Evolutionary conservation across 495 filamentous ascomycete genomes (phyloP).

Genomic region (Margaritispora aquatica): DNA sequence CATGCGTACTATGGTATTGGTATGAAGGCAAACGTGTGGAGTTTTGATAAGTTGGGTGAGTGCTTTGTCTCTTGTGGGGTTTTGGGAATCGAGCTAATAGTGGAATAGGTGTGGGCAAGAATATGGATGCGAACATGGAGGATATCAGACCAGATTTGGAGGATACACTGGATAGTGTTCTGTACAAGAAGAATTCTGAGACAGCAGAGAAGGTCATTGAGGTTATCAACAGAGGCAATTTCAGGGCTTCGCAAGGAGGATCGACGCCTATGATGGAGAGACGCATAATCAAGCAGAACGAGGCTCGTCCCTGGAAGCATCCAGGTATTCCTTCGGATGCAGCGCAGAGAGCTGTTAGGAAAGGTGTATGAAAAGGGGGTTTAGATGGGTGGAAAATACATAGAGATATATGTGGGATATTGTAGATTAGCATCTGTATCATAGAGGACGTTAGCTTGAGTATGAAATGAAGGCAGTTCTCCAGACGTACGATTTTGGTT

Average conservation of each 20-base stretch:
- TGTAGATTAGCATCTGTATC: slow-evolving; percentile 6
- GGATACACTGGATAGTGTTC: slow-evolving; percentile 58
- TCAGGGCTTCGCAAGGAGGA: slow-evolving; percentile 24
- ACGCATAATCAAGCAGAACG: neutral
- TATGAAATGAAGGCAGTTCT: neutral
- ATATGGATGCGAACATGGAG: slow-evolving; percentile 54
- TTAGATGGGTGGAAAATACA: neutral
- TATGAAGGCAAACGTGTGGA: slow-evolving; percentile 98
- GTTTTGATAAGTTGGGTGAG: slow-evolving; percentile 67
- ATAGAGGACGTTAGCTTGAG: neutral
- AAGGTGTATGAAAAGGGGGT: neutral
- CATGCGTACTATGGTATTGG: slow-evolving; percentile 90
- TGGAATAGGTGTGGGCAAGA: slow-evolving; percentile 53
- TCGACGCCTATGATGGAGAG: slow-evolving; percentile 10
- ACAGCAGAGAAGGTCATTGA: slow-evolving; percentile 49
- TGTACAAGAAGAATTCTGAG: slow-evolving; percentile 43
- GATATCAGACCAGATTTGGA: slow-evolving; percentile 55
- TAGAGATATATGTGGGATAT: neutral
- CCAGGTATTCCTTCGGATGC: neutral
- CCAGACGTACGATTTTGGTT: neutral
- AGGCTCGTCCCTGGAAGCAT: neutral
- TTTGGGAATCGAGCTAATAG: slow-evolving; percentile 2
- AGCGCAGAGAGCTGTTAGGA: neutral
- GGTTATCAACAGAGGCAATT: slow-evolving; percentile 44
- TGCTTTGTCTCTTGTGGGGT: slow-evolving; percentile 16